Evolutionary conservation across 208 protist species (phyloP), one percentile per base, ranked within the genome.

Genomic region (Leishmania turanica): DNA sequence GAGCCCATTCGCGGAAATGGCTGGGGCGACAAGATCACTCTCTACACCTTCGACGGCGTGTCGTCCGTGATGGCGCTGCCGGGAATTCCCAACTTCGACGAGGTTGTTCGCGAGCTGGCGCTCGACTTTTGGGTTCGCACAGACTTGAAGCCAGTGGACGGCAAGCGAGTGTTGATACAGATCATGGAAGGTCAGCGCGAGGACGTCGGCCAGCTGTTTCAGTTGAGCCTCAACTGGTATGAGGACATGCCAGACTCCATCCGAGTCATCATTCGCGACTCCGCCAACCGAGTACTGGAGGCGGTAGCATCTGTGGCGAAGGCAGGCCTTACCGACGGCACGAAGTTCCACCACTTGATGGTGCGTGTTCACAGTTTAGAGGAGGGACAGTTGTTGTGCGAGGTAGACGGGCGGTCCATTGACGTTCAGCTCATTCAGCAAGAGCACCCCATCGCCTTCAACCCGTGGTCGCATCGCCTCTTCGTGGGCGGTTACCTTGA

Each of bases 121-220:
- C 81, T 98, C 17, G 95, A 98, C 87, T 96, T 98, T 68, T 98
- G 95, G 93, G 89, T 98, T 49, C 90, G 90, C 66, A 96, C 89
- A 1, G 93, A 96, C 84, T 82, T 88, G 58, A 82, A 81, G 49
- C 82, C 87, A 15, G 42, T 71, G 0, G 88, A 91, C 47, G 88
- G 87, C 49, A 92, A 92, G 62, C 87, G 90, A 37, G 88, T 94
- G 9, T 58, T 98, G 11, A 19, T 98, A 37, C 90, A 98, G 58
- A 93, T 98, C n/a, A 89, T 93, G 80, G 93, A 98, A 56, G 93
- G 93, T 7, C 91, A 94, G 77, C 88, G 90, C 15, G 89, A 91
- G 24, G 93, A 96, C 54, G 19, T 96, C 51, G 93, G 93, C 24
- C 92, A 96, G 83, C 85, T 96, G 11, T 96, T 98, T 76, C 91